These are phyloP conservation scores for Saccharum officinarum DNA, from an alignment of 176 grass and related monocot genomes.

Conservation along the genomic window DNA sequence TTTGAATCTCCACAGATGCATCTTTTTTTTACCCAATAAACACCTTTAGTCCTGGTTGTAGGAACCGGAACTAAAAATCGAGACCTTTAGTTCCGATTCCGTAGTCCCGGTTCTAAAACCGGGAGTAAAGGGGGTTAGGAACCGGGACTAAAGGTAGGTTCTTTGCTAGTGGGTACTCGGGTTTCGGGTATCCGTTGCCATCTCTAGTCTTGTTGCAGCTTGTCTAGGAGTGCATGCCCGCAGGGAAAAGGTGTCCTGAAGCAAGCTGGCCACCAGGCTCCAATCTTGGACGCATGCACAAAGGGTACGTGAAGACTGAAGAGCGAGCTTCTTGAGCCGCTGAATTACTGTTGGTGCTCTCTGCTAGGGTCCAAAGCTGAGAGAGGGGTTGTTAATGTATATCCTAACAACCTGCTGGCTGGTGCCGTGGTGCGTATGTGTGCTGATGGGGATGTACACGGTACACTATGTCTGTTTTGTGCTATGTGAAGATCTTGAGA, in stretches of 20 bases:
- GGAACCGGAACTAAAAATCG: no score
- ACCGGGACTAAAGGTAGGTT: no score
- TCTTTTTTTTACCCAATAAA: no score
- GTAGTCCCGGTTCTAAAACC: no score
- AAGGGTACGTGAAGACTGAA: no score
- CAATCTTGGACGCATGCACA: constrained; percentile 33
- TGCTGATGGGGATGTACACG: constrained; percentile 12
- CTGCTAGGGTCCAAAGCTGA: constrained; percentile 31
- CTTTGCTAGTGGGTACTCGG: no score
- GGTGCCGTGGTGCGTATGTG: background rate
- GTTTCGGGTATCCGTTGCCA: no score
- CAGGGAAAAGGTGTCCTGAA: constrained; percentile 2
- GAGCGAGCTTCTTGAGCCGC: background rate
- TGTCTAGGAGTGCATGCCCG: background rate
- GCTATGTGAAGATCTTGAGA: background rate
- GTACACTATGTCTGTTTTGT: background rate
- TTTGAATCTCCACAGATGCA: no score
- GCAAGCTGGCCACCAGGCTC: constrained; percentile 28
- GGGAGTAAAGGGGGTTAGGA: no score
- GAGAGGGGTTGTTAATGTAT: background rate
- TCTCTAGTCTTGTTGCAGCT: background rate
- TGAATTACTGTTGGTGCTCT: constrained; percentile 29
- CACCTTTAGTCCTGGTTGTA: no score
- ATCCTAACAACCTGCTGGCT: constrained; percentile 21
- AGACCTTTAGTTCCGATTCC: no score